phyloP scores from a whole-genome alignment of 805 yeast genomes.

The Pichia manshurica region DNA sequence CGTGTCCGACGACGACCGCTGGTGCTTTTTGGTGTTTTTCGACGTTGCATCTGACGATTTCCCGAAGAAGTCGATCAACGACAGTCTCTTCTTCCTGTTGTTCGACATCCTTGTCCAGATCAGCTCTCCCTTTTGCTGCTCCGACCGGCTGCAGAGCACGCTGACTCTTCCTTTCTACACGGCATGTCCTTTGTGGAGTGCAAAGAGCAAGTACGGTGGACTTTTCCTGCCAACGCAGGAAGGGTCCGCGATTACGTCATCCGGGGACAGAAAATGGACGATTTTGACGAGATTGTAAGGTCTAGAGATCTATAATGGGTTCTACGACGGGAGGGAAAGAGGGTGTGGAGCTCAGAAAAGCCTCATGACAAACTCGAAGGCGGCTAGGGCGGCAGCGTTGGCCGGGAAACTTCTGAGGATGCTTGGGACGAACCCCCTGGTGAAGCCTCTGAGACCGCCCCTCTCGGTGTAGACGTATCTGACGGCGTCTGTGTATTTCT shows the following conservation, averaged over 20 bases:
- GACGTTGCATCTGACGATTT: slow-evolving; percentile 7
- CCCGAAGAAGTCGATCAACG: slow-evolving; percentile 13
- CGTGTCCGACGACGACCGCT: slow-evolving; percentile 4
- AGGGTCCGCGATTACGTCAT: neutral
- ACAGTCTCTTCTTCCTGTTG: slow-evolving; percentile 12
- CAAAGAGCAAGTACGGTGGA: too few species aligned
- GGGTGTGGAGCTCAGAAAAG: slow-evolving; percentile 14
- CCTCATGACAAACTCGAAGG: slow-evolving; percentile 81
- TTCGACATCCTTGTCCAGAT: slow-evolving; percentile 3
- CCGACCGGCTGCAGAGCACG: too few species aligned
- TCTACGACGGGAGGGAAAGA: too few species aligned
- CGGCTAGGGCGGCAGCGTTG: slow-evolving; percentile 87
- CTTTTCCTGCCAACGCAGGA: too few species aligned
- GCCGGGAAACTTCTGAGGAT: slow-evolving; percentile 85
- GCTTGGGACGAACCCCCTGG: slow-evolving; percentile 75
- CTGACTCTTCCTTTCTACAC: too few species aligned
- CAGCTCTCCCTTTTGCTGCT: neutral
- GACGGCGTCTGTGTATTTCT: slow-evolving; percentile 67
- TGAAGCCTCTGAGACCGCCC: slow-evolving; percentile 65
- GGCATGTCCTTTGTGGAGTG: too few species aligned
- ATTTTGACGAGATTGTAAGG: too few species aligned
- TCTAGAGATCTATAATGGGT: neutral
- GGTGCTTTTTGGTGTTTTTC: neutral
- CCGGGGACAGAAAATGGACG: too few species aligned
- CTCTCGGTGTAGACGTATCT: slow-evolving; percentile 54